Evolutionary conservation across 345 rosid genomes (phyloP), one percentile per base, ranked within the genome.

Genomic region (Pseudoturritis turrita): DNA sequence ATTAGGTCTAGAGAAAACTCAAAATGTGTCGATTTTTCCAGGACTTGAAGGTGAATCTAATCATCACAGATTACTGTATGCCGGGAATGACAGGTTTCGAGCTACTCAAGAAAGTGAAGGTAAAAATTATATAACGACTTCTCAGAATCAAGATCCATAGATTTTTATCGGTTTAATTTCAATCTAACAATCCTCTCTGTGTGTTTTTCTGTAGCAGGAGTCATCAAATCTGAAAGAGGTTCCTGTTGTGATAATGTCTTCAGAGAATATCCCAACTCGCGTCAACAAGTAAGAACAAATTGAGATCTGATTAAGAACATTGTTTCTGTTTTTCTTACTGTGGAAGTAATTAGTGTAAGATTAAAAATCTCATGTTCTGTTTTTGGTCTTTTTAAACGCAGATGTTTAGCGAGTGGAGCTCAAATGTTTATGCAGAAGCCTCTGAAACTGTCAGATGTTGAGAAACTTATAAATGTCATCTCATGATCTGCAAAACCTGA

Each of bases 1-100:
- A n/a, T 43, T 39, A 37, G 29, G 21, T 60, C 13, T 71, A 3
- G 1, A 53, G 8, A 53, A 23, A 54, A 63, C 77, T 65, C 19
- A 57, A 36, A 39, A 22, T 40, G 28, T 49, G 14, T 18, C 0
- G n/a, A 0, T 60, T 51, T 19, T 37, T 2, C 4, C 83, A 89
- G 95, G 82, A 58, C 14, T 73, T 83, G 12, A 86, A 88, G 81
- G 89, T 92, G 22, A 86, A 83, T 72, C 74, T 92, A 75, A 82
- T 92, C 55, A 92, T 92, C 54, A 92, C 98, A 45, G 96, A 92
- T 75, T 92, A 92, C 19, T 90, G 96, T 59, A 92, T 92, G 98
- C 96, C 98, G 0, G 96, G 92, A 69, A 92, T 92, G 98, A 88
- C 98, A 1, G 96, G 98, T 19, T 92, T 84, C 35, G 96, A 92